Evolutionary conservation across 768 basidiomycete species (phyloP), one percentile per base, ranked within the genome.

Genomic region (Termitomyces sp.): DNA sequence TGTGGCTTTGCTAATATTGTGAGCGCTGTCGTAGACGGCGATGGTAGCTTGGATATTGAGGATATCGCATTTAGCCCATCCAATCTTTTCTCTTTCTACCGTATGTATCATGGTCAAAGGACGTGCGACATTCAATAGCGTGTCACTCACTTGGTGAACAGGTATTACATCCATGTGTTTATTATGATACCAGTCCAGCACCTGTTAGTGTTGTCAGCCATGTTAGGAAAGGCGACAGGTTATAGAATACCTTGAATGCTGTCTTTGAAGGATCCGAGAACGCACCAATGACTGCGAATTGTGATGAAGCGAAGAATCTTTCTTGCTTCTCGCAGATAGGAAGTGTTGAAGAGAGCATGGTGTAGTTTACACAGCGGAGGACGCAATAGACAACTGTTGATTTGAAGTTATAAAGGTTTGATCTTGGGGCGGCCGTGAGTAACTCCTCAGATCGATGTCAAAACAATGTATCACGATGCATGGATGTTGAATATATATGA

Each of bases 221-320:
- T 16, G 20, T 16, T 11, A 4, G 24, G 18, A 24, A 24, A 22
- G n/a, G 40, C 6, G 30, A 28, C 9, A 10, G 13, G n/a, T 11
- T 16, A 22, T 18, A 20, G 26, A 47, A 20, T 35, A 66, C 63
- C 63, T 66, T 57, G 43, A 55, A 60, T 13, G 60, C 61, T 38
- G 41, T 48, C 26, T 50, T 61, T 40, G 59, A 61, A 20, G 60
- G 58, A 56, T 64, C 61, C 33, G 59, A 58, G 11, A 62, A 64
- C 24, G 56, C 63, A 22, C 65, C 65, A 35, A 63, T 60, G 30
- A 65, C 65, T 9, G 65, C 65, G 44, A 64, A 66, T 4, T 62
- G 61, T 36, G 61, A 55, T 7, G 61, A 62, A 2, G 63, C 41
- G 35, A 66, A 58, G 40, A 66, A 65, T 43, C 51, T 59, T 49